phyloP scores from a whole-genome alignment of 371 early-diverging fungal genomes.

The Syncephalastrum contaminatum region DNA sequence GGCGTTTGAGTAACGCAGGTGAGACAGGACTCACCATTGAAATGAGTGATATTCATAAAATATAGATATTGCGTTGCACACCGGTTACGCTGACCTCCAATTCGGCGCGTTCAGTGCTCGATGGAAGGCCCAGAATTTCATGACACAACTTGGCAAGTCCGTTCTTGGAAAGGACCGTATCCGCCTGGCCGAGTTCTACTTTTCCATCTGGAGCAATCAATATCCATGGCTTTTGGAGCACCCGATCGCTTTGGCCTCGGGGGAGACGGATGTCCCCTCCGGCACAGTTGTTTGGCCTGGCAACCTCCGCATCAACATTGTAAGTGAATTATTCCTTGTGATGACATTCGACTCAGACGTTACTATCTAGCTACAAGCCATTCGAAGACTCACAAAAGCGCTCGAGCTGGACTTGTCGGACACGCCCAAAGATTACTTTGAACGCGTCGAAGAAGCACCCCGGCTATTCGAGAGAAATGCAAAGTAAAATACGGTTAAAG shows the following conservation, averaged over 20 bases:
- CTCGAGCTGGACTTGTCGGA: slow-evolving; percentile 41
- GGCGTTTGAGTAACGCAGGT: slow-evolving; percentile 60
- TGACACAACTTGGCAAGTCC: slow-evolving; percentile 55
- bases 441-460: slow-evolving; percentile 48
- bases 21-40: not conserved
- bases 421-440: slow-evolving; percentile 53
- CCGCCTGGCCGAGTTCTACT: slow-evolving; percentile 57
- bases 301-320: slow-evolving; percentile 11
- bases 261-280: not conserved
- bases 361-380: slow-evolving; percentile 17
- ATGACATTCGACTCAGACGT: not conserved
- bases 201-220: slow-evolving; percentile 67
- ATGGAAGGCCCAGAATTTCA: slow-evolving; percentile 46
- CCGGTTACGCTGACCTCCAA: slow-evolving; percentile 53
- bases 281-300: not conserved
- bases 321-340: not conserved
- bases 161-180: slow-evolving; percentile 51
- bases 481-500: slow-evolving; percentile 21
- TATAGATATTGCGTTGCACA: slow-evolving; percentile 41
- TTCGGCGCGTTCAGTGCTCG: slow-evolving; percentile 52
- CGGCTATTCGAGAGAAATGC: slow-evolving; percentile 44
- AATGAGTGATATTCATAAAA: not conserved
- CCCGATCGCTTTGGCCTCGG: slow-evolving; percentile 18
- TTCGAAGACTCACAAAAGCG: slow-evolving; percentile 45
- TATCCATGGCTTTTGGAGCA: slow-evolving; percentile 63